phyloP scores from a whole-genome alignment of 306 rosid species.

The Adenanthera pavonina region DNA sequence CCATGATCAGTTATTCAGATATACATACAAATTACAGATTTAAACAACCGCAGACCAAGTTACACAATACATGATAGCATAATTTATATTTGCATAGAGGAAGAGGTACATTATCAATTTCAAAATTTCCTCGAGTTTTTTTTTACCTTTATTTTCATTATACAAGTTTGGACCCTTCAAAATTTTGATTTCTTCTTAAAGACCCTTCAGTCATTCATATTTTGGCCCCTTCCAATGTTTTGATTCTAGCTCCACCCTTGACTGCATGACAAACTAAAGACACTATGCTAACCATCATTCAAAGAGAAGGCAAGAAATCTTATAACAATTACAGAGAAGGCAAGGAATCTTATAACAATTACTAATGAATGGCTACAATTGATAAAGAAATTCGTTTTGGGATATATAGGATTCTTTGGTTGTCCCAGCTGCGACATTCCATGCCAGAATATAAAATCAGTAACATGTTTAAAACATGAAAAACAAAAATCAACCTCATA shows the following conservation, averaged over 20 bases:
- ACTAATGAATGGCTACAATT: neutral
- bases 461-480: neutral
- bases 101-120: neutral
- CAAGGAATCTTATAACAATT: conserved; percentile 8
- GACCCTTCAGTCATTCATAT: neutral
- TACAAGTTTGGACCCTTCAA: conserved; percentile 16
- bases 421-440: too few relatives aligned
- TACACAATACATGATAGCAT: neutral
- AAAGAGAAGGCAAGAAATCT: too few relatives aligned
- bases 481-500: too few relatives aligned
- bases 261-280: neutral
- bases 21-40: too few relatives aligned
- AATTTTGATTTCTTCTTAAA: conserved; percentile 9
- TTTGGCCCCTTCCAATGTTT: conserved; percentile 1
- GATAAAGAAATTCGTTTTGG: too few relatives aligned
- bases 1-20: neutral
- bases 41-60: conserved; percentile 12
- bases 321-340: neutral
- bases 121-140: neutral
- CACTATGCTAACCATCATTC: conserved; percentile 2
- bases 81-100: too few relatives aligned
- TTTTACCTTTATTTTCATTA: conserved; percentile 1
- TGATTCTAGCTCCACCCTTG: conserved; percentile 2
- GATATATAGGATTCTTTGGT: too few relatives aligned
- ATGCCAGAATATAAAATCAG: too few relatives aligned